Evolutionary conservation across 495 filamentous ascomycete species (phyloP).

Genomic region (Aspergillus egyptiacus): DNA sequence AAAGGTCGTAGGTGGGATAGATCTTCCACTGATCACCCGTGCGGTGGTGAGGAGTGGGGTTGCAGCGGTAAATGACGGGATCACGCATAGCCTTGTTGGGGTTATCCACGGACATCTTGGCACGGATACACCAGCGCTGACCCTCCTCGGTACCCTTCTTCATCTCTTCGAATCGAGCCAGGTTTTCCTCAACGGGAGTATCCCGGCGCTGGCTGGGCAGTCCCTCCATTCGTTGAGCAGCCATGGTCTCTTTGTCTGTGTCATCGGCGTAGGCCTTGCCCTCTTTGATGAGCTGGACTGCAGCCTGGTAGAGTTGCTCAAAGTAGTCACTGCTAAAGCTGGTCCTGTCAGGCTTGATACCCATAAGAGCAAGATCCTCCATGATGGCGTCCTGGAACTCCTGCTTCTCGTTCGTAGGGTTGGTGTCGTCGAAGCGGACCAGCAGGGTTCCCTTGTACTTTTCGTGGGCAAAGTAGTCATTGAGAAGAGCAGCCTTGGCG

Average conservation of each 20-base stretch:
- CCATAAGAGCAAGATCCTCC: slow-evolving; percentile 79
- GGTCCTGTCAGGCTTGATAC: slow-evolving; percentile 71
- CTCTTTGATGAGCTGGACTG: slow-evolving; percentile 69
- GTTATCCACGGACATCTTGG: slow-evolving; percentile 78
- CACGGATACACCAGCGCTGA: slow-evolving; percentile 74
- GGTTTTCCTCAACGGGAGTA: slow-evolving; percentile 70
- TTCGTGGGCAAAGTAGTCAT: slow-evolving; percentile 90
- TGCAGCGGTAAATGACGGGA: slow-evolving; percentile 90
- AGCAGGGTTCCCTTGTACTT: slow-evolving; percentile 79
- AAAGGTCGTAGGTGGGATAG: slow-evolving; percentile 95
- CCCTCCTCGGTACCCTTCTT: slow-evolving; percentile 73
- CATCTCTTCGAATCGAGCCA: slow-evolving; percentile 83
- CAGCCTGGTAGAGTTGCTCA: slow-evolving; percentile 74
- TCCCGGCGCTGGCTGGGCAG: slow-evolving; percentile 71
- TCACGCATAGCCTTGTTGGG: slow-evolving; percentile 85
- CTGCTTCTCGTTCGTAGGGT: slow-evolving; percentile 87
- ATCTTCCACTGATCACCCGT: slow-evolving; percentile 88
- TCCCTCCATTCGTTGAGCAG: slow-evolving; percentile 68
- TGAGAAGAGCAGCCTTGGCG: slow-evolving; percentile 85
- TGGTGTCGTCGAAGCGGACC: slow-evolving; percentile 87
- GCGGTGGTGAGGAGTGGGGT: slow-evolving; percentile 73
- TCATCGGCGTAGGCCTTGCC: slow-evolving; percentile 89
- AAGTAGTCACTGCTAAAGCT: slow-evolving; percentile 90
- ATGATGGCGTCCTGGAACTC: slow-evolving; percentile 88
- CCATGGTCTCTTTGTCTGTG: slow-evolving; percentile 81